Evolutionary conservation across 2,329 filamentous ascomycete genomes (phyloP), one percentile per base, ranked within the genome.

Genomic region (Calonectria pseudoreteaudii): DNA sequence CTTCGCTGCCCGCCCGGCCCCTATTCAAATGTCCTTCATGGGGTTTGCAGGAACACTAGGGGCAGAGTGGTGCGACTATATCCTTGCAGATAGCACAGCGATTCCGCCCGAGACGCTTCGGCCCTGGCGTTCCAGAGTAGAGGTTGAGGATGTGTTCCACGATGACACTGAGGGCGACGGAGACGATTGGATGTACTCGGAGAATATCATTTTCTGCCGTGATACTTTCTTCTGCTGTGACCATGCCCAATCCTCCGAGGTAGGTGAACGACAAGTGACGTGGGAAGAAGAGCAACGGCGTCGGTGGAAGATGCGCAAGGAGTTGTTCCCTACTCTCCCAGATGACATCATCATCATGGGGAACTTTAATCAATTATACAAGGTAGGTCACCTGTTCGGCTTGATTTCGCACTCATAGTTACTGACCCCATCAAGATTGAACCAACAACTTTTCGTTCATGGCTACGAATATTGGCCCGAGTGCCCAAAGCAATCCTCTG

Each of bases 1-100:
- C 5, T 99, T 99, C 83, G 97, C 97, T 28, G 97, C 97, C 28
- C 92, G 97, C 31, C 95, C 97, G 20, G 95, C 96, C 2, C 97
- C 97, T 0, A 95, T 99, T 53, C 97, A 99, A 78, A 99, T 99
- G 97, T 98, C 97, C 0, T 99, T 99, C 81, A 99, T 99, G 97
- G 97, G 97, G 0, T 99, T 99, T 82, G 97, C 97, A 0, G 97
- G 97, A 13, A 98, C 96, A 0, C 87, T 99, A 1, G 97, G 97
- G 8, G 97, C 97, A 3, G 97, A 99, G 82, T 99, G 97, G 97
- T 99, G 97, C 79, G 97, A 99, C 83, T 99, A 99, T 81, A 92
- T 99, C 20, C 90, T 98, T 31, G 96, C 97, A 4, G 97, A 99
- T 81, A 89, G 94, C 66, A 96, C 94, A 1, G 95, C 97, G 0